Evolutionary conservation across 805 yeast genomes (phyloP).

Genomic region (Candida endomychidarum): DNA sequence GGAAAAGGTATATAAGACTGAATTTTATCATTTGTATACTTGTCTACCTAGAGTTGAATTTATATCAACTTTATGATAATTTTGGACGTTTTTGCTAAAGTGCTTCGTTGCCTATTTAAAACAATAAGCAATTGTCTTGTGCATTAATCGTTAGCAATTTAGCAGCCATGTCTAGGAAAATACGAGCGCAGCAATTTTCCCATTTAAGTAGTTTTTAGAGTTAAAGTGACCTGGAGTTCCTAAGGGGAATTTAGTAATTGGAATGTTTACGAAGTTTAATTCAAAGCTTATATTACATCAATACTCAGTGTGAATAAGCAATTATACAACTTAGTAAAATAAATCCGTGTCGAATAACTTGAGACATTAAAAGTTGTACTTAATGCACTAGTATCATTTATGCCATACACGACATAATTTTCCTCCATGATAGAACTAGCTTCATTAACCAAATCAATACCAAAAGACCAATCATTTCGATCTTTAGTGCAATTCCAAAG

Average conservation of each 20-base stretch:
- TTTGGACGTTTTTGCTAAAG: too few relatives aligned
- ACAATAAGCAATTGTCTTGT: background rate
- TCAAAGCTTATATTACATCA: too few relatives aligned
- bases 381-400: too few relatives aligned
- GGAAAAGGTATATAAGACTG: background rate
- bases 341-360: too few relatives aligned
- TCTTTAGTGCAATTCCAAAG: background rate
- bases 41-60: too few relatives aligned
- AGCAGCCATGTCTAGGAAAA: constrained; percentile 1
- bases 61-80: too few relatives aligned
- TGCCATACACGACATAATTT: too few relatives aligned
- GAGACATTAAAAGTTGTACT: too few relatives aligned
- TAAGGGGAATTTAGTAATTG: too few relatives aligned
- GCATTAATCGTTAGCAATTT: background rate
- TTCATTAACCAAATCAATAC: background rate
- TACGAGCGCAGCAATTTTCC: constrained; percentile 1
- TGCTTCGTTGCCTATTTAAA: background rate
- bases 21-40: too few relatives aligned
- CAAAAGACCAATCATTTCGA: background rate
- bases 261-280: background rate
- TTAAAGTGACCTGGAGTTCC: background rate
- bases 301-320: too few relatives aligned
- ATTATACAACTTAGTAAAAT: too few relatives aligned
- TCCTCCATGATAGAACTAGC: background rate
- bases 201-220: background rate